Evolutionary conservation across 345 rosid species (phyloP).

Genomic region (Cardamine chenopodiifolia): DNA sequence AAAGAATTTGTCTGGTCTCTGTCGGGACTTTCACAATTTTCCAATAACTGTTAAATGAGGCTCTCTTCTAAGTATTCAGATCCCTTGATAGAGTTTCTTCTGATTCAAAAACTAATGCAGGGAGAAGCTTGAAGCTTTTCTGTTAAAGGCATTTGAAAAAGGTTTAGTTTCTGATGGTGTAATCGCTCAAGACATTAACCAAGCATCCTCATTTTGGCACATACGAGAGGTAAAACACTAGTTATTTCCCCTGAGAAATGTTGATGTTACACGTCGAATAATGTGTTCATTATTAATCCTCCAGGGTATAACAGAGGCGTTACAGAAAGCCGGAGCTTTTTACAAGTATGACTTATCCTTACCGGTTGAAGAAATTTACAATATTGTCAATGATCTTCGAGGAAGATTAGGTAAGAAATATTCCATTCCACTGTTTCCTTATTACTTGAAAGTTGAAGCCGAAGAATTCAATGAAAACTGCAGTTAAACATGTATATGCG

Average conservation of each 20-base stretch:
- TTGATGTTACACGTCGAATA: background rate
- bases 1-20: background rate
- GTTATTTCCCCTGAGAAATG: background rate
- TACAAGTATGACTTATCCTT: conserved; percentile 93
- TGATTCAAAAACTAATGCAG: conserved; percentile 45
- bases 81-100: conserved; percentile 1
- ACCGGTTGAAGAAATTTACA: conserved; percentile 82
- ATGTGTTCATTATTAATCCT: background rate
- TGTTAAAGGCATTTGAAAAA: conserved; percentile 72
- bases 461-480: background rate
- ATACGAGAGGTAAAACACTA: conserved; percentile 71
- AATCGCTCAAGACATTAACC: conserved; percentile 91
- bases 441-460: background rate
- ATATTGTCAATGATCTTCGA: conserved; percentile 82
- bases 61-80: conserved; percentile 17
- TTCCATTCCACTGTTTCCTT: background rate
- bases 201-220: conserved; percentile 87
- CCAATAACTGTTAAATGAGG: background rate
- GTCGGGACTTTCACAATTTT: background rate
- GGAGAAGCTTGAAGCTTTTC: conserved; percentile 91
- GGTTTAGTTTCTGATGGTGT: conserved; percentile 91
- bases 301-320: conserved; percentile 89
- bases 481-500: conserved; percentile 22
- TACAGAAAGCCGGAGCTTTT: conserved; percentile 79
- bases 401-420: conserved; percentile 62